A percentile compares a stretch with the other conserved stretches of the same genome.
Conservation (phyloP, 495 filamentous ascomycete genomes). For the Xylaria sp. region DNA sequence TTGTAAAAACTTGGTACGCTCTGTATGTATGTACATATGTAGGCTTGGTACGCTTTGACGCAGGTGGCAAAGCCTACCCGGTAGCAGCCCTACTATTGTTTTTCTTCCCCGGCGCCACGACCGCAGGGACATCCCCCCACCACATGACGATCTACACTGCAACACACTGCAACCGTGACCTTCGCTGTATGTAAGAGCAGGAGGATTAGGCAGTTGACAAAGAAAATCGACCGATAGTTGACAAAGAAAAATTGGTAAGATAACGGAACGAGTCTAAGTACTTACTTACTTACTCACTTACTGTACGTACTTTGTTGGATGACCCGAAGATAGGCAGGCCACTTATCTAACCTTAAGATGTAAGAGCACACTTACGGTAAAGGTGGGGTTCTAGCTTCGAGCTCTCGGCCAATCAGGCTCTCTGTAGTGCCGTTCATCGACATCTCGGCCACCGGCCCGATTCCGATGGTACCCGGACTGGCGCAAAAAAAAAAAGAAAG, state of each 20-base stretch:
- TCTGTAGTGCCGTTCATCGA: not conserved
- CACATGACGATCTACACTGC: not conserved
- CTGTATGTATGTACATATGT: too few relatives aligned
- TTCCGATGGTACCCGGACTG: constrained; percentile 14
- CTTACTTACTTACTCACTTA: too few relatives aligned
- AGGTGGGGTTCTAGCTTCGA: constrained; percentile 5
- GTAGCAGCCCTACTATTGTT: not conserved
- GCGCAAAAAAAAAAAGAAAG: not conserved
- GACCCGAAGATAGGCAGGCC: not conserved
- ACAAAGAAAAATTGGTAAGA: not conserved
- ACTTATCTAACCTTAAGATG: not conserved
- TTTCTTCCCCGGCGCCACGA: not conserved
- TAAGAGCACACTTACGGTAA: constrained; percentile 2
- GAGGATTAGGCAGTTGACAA: not conserved
- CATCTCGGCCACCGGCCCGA: constrained; percentile 3
- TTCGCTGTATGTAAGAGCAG: not conserved
- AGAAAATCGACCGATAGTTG: too few relatives aligned
- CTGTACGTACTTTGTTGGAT: not conserved
- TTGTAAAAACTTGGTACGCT: not conserved
- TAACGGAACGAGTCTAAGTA: not conserved
- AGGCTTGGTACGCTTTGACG: constrained; percentile 5
- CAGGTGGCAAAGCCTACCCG: constrained; percentile 8
- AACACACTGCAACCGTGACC: too few relatives aligned
- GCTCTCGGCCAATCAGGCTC: constrained; percentile 11
- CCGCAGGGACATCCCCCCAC: not conserved